Base-by-base conservation (phyloP, 106 monocot genomes). In the Gastrodia elata region DNA sequence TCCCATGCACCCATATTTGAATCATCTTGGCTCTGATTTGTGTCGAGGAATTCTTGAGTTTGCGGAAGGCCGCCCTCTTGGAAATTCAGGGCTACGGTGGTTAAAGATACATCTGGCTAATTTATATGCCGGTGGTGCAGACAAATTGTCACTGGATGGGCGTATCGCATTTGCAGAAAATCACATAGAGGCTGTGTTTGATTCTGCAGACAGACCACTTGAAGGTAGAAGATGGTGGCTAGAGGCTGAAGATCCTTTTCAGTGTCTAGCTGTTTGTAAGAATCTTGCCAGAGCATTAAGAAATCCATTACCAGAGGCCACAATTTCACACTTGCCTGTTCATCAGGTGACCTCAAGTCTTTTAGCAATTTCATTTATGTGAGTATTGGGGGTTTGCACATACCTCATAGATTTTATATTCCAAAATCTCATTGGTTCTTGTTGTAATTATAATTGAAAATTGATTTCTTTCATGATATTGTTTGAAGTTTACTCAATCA, bases 101-200 rank as follows among this genome's bases (percentile, higher is more conserved):
- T 79, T 94, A 57, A 94, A 94, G 81, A 91, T 94, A 77, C 94
- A 94, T 77, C 42, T 94, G 13, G 91, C 94, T 75, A 94, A 94
- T 82, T 67, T 94, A n/a, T 91, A 86, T 84, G 94, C 84, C 38
- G 81, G 88, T 34, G 94, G 94, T 56, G 88, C 91, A 30, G 94
- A 94, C 76, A 94, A 94, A 70, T 81, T 88, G 39, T 91, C 88
- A 18, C 84, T 86, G 81, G 91, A 94, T 77, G 94, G 86, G 8
- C 74, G 91, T 24, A 64, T 94, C 68, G 76, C 86, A 44, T 94
- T 94, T 74, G 73, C 91, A 2, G 91, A 94, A 71, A 88, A 81
- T 77, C 82, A 94, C 72, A 46, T 91, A 64, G 86, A 91, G 8
- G 86, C 91, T 71, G 88, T 94, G 76, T 88, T 94, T 80, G 94